These are phyloP conservation scores for Anthostomella pinea DNA, from an alignment of 2,329 filamentous ascomycete species.

Conservation along the genomic window DNA sequence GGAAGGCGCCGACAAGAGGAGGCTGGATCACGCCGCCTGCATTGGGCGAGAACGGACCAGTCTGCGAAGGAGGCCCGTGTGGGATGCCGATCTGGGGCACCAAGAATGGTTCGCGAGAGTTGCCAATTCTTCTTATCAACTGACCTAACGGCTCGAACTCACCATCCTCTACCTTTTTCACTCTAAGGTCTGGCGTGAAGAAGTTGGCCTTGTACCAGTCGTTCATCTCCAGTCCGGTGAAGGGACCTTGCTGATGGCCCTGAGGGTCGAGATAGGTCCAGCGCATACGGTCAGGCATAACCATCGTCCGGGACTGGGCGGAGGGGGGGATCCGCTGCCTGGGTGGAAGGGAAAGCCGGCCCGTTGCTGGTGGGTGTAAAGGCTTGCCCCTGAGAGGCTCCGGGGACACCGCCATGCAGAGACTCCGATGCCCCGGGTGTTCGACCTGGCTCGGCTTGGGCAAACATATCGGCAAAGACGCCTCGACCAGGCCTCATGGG, in stretches of 20 bases:
- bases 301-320: slow-evolving; percentile 81
- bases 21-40: slow-evolving; percentile 67
- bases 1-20: slow-evolving; percentile 89
- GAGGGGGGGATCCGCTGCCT: slow-evolving; percentile 50
- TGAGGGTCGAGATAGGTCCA: slow-evolving; percentile 98
- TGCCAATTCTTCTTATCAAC: slow-evolving; percentile 91
- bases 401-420: slow-evolving; percentile 22
- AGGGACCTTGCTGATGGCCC: slow-evolving; percentile 87
- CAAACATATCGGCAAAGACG: slow-evolving; percentile 55
- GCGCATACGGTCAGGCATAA: slow-evolving; percentile 98
- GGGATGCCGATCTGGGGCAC: slow-evolving; percentile 96
- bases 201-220: slow-evolving; percentile 99
- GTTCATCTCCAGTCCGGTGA: slow-evolving; percentile 97
- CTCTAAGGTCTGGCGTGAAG: slow-evolving; percentile 89
- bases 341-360: slow-evolving; percentile 33
- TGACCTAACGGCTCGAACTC: slow-evolving; percentile 96
- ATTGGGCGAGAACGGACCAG: slow-evolving; percentile 47
- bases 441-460: slow-evolving; percentile 34
- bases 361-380: slow-evolving; percentile 30
- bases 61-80: slow-evolving; percentile 68
- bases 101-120: slow-evolving; percentile 94
- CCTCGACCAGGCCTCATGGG: slow-evolving; percentile 55
- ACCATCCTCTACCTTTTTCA: slow-evolving; percentile 89
- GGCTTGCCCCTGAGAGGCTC: slow-evolving; percentile 30
- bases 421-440: slow-evolving; percentile 33